Conservation (phyloP, 345 rosid species). For the Raphanus sativus region DNA sequence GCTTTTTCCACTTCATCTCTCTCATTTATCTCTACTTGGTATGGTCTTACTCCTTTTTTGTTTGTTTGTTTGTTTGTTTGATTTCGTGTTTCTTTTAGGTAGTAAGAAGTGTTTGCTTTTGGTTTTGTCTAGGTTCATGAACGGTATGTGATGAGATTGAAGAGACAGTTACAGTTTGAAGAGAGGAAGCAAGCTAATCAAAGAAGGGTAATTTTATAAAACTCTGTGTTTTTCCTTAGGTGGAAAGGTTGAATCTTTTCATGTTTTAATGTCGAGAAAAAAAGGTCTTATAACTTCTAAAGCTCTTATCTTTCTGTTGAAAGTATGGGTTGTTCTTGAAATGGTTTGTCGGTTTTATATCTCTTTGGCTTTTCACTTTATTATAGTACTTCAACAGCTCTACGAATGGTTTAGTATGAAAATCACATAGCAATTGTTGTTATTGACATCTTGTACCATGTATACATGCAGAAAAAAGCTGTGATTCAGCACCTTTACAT, state of each 20-base stretch:
- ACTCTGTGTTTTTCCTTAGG: not conserved
- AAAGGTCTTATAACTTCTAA: no score
- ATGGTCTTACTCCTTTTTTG: slow-evolving; percentile 39
- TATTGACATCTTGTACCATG: slow-evolving; percentile 22
- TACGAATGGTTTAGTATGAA: not conserved
- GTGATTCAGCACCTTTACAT: slow-evolving; percentile 72
- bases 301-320: no score
- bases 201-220: slow-evolving; percentile 57
- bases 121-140: slow-evolving; percentile 64
- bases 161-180: slow-evolving; percentile 64
- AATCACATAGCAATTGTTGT: not conserved
- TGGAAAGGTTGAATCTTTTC: slow-evolving; percentile 11
- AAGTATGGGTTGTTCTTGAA: not conserved
- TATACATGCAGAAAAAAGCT: slow-evolving; percentile 67
- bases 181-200: slow-evolving; percentile 69
- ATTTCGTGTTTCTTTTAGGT: not conserved
- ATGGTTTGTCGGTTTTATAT: not conserved
- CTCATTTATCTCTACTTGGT: slow-evolving; percentile 81
- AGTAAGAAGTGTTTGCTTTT: not conserved
- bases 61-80: not conserved
- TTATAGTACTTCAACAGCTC: not conserved
- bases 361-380: not conserved
- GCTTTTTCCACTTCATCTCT: slow-evolving; percentile 54
- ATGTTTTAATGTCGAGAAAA: not conserved
- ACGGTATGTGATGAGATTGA: slow-evolving; percentile 60